Evolutionary conservation across 2,329 filamentous ascomycete species (phyloP), one percentile per base, ranked within the genome.

Genomic region (Microdochium trichocladiopsis): DNA sequence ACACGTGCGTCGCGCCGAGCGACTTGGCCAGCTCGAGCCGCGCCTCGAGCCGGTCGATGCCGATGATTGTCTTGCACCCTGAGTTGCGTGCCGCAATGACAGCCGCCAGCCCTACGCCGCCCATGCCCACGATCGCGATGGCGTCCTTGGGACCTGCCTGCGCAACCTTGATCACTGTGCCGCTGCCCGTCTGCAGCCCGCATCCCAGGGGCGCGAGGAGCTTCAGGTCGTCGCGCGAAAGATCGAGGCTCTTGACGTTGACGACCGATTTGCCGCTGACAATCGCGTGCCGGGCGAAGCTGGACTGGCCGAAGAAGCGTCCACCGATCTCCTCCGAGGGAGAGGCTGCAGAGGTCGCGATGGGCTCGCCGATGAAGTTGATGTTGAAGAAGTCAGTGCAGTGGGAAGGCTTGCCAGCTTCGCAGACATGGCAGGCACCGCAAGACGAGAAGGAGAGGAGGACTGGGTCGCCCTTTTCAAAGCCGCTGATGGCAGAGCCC

Each of bases 291-390:
- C 57, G 58, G 4, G 59, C 49, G 50, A 68, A 64, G 2, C 61
- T 63, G 6, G 60, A 63, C 52, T 68, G 66, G 10, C 66, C 66
- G 47, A 69, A 69, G 55, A 65, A 69, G 51, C 66, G 62, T 45
- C 57, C 58, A 2, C 58, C 54, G 4, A 68, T 58, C 0, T 57
- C 48, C 37, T 49, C 54, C 8, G 48, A 55, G 16, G 58, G 58
- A 1, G 47, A 23, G 10, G 53, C 48, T 14, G 50, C 52, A 25
- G 51, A 54, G 48, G 49, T 50, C 2, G 52, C 53, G 48, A 72
- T 75, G 1, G 68, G 72, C 53, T 77, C 73, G 2, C 74, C 75
- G 59, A 77, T 78, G 61, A 80, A 81, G 60, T 82, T 81, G 55
- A 73, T 67, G 4, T 67, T 62, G 50, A 70, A 71, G 59, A 76